Evolutionary conservation across 2,329 filamentous ascomycete genomes (phyloP).

Genomic region (Apiospora malaysiana): DNA sequence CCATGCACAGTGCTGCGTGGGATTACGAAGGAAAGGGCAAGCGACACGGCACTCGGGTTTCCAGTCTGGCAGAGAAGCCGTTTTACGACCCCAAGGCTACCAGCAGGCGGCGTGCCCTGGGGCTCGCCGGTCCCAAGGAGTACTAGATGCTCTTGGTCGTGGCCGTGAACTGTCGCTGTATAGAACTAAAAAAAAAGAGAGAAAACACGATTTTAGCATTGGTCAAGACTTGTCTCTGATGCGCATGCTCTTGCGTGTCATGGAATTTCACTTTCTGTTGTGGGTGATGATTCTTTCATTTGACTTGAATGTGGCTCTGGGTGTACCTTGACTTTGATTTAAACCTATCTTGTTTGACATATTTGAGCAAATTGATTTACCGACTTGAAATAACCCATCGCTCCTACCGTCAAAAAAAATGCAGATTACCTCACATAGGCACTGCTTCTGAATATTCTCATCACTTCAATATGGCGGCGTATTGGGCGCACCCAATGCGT

Average conservation of each 20-base stretch:
- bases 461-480: neutral
- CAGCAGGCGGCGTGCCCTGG: conserved; percentile 60
- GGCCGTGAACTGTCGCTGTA: no score
- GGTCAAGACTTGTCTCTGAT: no score
- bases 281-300: no score
- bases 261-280: no score
- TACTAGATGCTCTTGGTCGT: conserved; percentile 11
- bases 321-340: no score
- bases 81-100: conserved; percentile 60
- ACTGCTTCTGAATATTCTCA: neutral
- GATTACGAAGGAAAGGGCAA: conserved; percentile 63
- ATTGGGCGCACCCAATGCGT: neutral
- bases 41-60: conserved; percentile 64
- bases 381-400: no score
- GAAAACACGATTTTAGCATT: no score
- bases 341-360: no score
- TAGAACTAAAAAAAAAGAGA: no score
- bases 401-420: no score
- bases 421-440: neutral
- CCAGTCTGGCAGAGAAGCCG: conserved; percentile 62
- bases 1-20: conserved; percentile 65
- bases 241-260: neutral
- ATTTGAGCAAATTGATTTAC: no score
- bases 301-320: neutral
- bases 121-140: conserved; percentile 47